These are phyloP conservation scores for Blastobotrys illinoisensis DNA, from an alignment of 1,139 yeast species.

Conservation along the genomic window DNA sequence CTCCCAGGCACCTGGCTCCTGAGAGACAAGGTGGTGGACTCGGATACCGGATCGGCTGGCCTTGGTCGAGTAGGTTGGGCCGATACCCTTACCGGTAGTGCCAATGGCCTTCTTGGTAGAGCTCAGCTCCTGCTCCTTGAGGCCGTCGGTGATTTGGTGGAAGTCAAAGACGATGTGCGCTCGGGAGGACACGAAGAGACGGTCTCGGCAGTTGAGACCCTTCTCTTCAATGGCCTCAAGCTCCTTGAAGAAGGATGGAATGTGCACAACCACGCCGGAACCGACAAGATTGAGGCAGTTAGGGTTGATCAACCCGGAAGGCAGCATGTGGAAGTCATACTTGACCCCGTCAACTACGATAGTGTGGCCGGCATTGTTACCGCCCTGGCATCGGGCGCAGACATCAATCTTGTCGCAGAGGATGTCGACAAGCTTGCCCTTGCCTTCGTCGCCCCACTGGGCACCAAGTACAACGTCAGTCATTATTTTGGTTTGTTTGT, in stretches of 20 bases:
- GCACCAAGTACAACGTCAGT: constrained; percentile 93
- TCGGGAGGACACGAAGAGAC: constrained; percentile 85
- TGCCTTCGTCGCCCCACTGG: constrained; percentile 99
- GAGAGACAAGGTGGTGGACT: constrained; percentile 89
- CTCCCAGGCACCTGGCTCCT: constrained; percentile 88
- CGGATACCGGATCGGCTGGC: constrained; percentile 96
- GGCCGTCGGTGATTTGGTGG: constrained; percentile 94
- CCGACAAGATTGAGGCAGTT: constrained; percentile 87
- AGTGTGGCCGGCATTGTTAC: constrained; percentile 98
- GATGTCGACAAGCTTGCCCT: constrained; percentile 92
- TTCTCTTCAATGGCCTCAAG: constrained; percentile 73
- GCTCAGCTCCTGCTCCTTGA: constrained; percentile 88
- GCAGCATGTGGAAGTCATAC: constrained; percentile 98
- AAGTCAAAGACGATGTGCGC: constrained; percentile 96
- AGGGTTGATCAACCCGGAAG: constrained; percentile 92
- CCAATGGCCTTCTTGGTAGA: constrained; percentile 88
- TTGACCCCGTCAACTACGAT: constrained; percentile 83
- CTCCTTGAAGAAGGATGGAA: constrained; percentile 89
- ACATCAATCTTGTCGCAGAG: constrained; percentile 91
- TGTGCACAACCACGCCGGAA: constrained; percentile 93
- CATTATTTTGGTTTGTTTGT: constrained; percentile 37
- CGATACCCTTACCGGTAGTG: constrained; percentile 98
- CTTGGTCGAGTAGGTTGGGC: constrained; percentile 96
- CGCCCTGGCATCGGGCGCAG: constrained; percentile 98
- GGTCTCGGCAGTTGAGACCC: constrained; percentile 63